phyloP scores from a whole-genome alignment of 257 asterid genomes.

The Thymus quinquecostatus region DNA sequence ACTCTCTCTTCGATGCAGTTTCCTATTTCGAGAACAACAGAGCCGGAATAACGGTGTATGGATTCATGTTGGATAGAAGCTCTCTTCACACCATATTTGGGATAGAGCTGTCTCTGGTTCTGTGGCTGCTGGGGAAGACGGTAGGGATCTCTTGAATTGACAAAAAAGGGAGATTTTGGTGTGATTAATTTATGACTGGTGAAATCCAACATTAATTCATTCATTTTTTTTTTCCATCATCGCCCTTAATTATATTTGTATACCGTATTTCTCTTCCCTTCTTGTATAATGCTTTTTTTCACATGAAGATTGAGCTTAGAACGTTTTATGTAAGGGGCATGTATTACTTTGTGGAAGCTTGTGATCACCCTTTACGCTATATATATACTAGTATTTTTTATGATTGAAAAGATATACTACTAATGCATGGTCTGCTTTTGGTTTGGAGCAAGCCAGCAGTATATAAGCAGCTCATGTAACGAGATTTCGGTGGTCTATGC shows the following conservation, averaged over 20 bases:
- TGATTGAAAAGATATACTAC: no score
- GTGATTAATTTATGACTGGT: neutral
- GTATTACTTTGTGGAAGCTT: neutral
- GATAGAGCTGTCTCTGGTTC: slow-evolving; percentile 77
- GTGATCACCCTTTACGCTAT: no score
- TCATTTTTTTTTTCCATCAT: neutral
- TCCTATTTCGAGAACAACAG: slow-evolving; percentile 83
- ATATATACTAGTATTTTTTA: no score
- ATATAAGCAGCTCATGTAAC: no score
- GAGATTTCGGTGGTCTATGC: no score
- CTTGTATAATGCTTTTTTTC: no score
- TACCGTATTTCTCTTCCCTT: neutral
- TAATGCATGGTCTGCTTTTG: no score
- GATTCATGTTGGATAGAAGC: slow-evolving; percentile 84
- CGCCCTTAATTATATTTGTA: neutral
- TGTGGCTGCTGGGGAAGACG: slow-evolving; percentile 97
- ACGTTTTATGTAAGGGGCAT: neutral
- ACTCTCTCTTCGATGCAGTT: slow-evolving; percentile 43
- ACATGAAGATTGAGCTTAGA: neutral
- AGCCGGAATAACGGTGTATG: slow-evolving; percentile 89
- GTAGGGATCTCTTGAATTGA: slow-evolving; percentile 60
- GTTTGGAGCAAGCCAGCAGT: no score
- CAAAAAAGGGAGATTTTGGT: neutral
- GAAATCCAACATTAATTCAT: neutral
- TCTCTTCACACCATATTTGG: slow-evolving; percentile 87